These are phyloP conservation scores for Lipomyces yamadae DNA, from an alignment of 805 yeast genomes.

Conservation along the genomic window DNA sequence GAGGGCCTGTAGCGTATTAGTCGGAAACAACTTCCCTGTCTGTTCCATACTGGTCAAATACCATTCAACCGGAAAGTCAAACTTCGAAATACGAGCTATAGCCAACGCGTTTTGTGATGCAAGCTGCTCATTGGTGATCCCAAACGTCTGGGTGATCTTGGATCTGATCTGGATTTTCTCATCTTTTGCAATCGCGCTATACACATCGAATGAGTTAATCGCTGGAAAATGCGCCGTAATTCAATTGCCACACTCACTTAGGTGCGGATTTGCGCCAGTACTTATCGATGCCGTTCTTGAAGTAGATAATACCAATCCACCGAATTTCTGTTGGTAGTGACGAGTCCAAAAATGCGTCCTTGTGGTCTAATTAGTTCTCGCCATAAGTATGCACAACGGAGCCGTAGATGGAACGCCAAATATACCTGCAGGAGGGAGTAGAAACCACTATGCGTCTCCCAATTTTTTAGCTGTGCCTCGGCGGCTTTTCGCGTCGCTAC, in stretches of 20 bases:
- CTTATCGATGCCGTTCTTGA: slow-evolving; percentile 85
- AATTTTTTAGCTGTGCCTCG: slow-evolving; percentile 66
- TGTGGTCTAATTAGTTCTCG: slow-evolving; percentile 21
- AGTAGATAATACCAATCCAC: slow-evolving; percentile 85
- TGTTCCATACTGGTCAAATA: neutral
- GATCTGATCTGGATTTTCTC: slow-evolving; percentile 70
- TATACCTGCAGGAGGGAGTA: slow-evolving; percentile 59
- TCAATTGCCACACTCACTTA: slow-evolving; percentile 47
- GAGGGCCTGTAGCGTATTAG: slow-evolving; percentile 50
- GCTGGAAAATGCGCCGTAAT: slow-evolving; percentile 1
- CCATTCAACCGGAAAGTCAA: slow-evolving; percentile 90
- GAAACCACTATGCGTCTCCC: slow-evolving; percentile 70
- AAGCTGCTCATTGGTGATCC: slow-evolving; percentile 75
- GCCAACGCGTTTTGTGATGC: slow-evolving; percentile 85
- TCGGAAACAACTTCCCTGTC: neutral
- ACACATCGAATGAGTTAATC: neutral
- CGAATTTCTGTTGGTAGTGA: slow-evolving; percentile 67
- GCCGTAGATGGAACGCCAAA: neutral
- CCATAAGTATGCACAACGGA: neutral
- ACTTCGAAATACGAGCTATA: slow-evolving; percentile 73
- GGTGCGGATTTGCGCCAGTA: slow-evolving; percentile 78
- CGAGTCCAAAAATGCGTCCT: slow-evolving; percentile 63
- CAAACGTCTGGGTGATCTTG: slow-evolving; percentile 61
- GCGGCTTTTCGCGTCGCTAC: slow-evolving; percentile 63
- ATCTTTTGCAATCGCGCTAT: slow-evolving; percentile 57